Evolutionary conservation across 495 filamentous ascomycete species (phyloP).

Genomic region (Tuber umbilicatum): DNA sequence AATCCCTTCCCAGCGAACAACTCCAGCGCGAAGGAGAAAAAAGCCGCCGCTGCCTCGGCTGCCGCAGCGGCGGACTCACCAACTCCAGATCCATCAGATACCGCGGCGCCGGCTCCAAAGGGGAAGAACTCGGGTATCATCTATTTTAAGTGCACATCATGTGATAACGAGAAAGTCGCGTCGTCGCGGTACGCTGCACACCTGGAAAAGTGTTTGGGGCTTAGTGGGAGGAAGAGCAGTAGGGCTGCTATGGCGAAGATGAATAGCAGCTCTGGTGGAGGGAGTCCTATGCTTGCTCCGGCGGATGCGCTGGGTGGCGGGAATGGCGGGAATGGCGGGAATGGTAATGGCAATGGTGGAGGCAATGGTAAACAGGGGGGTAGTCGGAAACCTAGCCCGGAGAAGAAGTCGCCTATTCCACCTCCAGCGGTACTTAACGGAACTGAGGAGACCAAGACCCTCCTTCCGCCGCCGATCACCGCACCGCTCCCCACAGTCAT

Average conservation of each 20-base stretch:
- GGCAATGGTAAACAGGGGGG: conserved; percentile 7
- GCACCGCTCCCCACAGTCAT: conserved; percentile 6
- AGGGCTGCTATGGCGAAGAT: conserved; percentile 40
- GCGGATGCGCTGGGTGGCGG: conserved; percentile 18
- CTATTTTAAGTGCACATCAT: conserved; percentile 36
- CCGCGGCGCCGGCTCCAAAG: conserved; percentile 4
- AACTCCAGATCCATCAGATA: conserved; percentile 19
- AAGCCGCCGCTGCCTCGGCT: conserved; percentile 11
- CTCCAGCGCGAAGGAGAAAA: conserved; percentile 23
- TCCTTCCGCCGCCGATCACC: conserved; percentile 13
- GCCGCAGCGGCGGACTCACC: conserved; percentile 25
- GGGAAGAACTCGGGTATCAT: conserved; percentile 29
- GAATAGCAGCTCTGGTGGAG: conserved; percentile 28
- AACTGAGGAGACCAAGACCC: not conserved
- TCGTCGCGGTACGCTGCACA: conserved; percentile 27
- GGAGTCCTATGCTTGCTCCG: conserved; percentile 35
- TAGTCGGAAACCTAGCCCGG: conserved; percentile 34
- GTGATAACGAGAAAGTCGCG: conserved; percentile 33
- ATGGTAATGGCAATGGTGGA: conserved; percentile 1
- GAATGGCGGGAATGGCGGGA: not conserved
- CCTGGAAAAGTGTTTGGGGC: conserved; percentile 39
- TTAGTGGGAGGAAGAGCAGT: conserved; percentile 34
- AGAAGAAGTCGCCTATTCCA: conserved; percentile 28
- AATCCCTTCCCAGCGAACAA: conserved; percentile 39
- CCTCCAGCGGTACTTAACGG: conserved; percentile 10